Conservation (phyloP, 768 basidiomycete species). For the Agrocybe pediades region DNA sequence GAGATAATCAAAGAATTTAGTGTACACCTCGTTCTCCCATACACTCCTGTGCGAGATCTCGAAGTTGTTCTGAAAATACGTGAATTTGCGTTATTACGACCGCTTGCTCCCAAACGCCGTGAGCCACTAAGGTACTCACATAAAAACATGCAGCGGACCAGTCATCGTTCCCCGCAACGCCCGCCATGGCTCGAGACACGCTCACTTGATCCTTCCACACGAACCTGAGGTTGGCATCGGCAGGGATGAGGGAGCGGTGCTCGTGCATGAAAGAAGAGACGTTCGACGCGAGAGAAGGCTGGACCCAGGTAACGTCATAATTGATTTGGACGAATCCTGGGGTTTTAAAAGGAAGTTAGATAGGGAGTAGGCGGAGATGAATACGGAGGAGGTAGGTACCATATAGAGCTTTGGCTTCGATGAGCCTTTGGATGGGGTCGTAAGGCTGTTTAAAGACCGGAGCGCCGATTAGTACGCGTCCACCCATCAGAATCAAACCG, state of each 20-base stretch:
- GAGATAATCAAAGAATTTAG: conserved; percentile 24
- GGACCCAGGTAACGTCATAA: conserved; percentile 27
- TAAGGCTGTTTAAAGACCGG: conserved; percentile 23
- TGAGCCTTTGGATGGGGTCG: conserved; percentile 26
- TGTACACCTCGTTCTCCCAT: conserved; percentile 27
- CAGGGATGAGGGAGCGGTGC: conserved; percentile 11
- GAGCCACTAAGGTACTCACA: conserved; percentile 22
- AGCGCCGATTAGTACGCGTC: not conserved
- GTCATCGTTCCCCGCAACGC: conserved; percentile 25
- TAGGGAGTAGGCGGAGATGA: not conserved
- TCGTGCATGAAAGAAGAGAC: conserved; percentile 25
- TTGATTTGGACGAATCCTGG: conserved; percentile 29
- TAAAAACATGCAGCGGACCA: conserved; percentile 30
- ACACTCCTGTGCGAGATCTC: conserved; percentile 31
- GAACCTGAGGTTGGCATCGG: conserved; percentile 27
- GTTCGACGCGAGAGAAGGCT: conserved; percentile 27
- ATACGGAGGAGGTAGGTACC: conserved; percentile 12
- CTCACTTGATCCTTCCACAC: conserved; percentile 22
- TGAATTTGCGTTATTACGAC: not conserved
- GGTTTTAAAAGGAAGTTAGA: not conserved
- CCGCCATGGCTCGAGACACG: conserved; percentile 24
- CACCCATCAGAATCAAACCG: too few relatives aligned
- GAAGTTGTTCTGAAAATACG: conserved; percentile 26
- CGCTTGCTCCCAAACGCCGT: not conserved
- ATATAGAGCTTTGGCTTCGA: conserved; percentile 24